Conservation (phyloP, 2,329 filamentous ascomycete species). For the Nemania serpens region DNA sequence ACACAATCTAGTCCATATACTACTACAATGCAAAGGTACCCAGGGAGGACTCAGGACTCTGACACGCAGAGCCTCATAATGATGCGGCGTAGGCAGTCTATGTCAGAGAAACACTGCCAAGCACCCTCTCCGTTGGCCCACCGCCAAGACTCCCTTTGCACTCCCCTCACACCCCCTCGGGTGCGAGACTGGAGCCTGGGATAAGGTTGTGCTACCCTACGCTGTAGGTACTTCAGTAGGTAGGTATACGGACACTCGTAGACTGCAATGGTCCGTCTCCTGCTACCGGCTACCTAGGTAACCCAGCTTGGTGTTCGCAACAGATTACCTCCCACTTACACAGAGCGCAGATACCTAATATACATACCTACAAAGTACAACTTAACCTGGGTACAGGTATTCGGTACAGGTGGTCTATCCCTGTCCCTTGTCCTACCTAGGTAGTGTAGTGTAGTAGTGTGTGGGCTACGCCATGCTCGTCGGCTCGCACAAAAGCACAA, state of each 20-base stretch:
- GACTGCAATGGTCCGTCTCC: too few species aligned
- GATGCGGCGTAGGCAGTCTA: background rate
- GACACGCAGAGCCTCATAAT: constrained; percentile 37
- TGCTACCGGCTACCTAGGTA: too few species aligned
- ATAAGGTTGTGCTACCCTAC: constrained; percentile 3
- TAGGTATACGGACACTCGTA: too few species aligned
- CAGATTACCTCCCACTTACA: too few species aligned
- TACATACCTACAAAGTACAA: too few species aligned
- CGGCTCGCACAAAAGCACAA: constrained; percentile 14
- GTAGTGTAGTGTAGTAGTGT: too few species aligned
- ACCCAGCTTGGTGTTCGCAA: too few species aligned
- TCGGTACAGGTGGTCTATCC: background rate
- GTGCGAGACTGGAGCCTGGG: constrained; percentile 4
- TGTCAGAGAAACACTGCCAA: constrained; percentile 29
- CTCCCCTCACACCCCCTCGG: constrained; percentile 28
- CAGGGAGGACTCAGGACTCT: background rate
- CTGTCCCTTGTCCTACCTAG: too few species aligned
- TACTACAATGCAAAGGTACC: too few species aligned
- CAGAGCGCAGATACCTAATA: too few species aligned
- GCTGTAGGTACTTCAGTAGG: background rate
- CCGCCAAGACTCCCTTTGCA: background rate
- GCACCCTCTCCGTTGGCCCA: too few species aligned
- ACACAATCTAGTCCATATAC: background rate
- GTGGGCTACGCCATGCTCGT: background rate
- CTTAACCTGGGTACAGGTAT: background rate